Conservation (phyloP, 2,329 filamentous ascomycete species). For the Neoascochyta sp. region DNA sequence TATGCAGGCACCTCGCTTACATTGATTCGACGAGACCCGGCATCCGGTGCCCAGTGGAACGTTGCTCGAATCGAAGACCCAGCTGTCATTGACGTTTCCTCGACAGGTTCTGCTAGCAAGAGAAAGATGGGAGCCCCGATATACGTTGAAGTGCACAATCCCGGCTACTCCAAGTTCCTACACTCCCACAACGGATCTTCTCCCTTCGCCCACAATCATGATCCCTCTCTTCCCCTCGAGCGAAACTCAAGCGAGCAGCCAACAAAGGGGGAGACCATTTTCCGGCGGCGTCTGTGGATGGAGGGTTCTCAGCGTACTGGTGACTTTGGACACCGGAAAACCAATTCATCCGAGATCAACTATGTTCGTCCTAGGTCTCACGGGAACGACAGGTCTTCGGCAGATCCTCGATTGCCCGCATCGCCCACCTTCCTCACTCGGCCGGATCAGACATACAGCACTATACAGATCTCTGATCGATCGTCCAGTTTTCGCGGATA, state of each 20-base stretch:
- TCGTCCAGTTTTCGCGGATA: conserved; percentile 60
- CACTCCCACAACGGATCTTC: conserved; percentile 22
- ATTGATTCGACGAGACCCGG: conserved; percentile 51
- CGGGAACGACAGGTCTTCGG: conserved; percentile 15
- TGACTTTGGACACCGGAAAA: conserved; percentile 40
- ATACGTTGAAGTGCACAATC: conserved; percentile 56
- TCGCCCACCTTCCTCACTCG: conserved; percentile 18
- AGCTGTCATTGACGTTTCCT: conserved; percentile 44
- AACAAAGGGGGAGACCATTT: conserved; percentile 25
- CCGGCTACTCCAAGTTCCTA: conserved; percentile 58
- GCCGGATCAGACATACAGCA: conserved; percentile 26
- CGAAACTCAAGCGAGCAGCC: no score
- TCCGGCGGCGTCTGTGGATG: conserved; percentile 48
- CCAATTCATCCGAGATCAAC: conserved; percentile 28
- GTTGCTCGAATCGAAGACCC: conserved; percentile 49
- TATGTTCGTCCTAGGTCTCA: conserved; percentile 20
- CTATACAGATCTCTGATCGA: conserved; percentile 41
- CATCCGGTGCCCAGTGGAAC: conserved; percentile 50
- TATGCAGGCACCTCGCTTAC: conserved; percentile 37
- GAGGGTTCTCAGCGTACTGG: conserved; percentile 43
- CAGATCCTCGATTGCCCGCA: conserved; percentile 11
- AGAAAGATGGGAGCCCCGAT: conserved; percentile 43
- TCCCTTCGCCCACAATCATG: no score
- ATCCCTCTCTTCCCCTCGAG: no score
- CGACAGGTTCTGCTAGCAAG: conserved; percentile 34